phyloP scores from a whole-genome alignment of 164 flowering plant genomes.

The Warburgia ugandensis region DNA sequence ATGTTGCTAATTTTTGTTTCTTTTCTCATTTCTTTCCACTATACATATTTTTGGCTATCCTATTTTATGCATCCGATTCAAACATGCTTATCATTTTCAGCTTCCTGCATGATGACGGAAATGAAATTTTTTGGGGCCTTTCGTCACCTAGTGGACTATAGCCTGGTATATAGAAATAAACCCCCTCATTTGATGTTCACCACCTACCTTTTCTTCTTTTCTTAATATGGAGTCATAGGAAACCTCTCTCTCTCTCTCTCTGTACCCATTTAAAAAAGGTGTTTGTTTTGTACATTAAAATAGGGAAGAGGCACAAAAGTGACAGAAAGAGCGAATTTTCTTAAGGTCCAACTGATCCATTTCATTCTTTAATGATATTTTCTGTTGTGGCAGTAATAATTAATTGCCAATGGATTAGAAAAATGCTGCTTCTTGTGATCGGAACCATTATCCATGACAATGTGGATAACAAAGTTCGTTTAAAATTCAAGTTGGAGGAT shows the following conservation, averaged over 20 bases:
- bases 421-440: background rate
- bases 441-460: background rate
- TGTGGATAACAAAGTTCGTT: background rate
- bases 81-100: background rate
- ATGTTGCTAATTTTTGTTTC: background rate
- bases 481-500: too few species aligned
- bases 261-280: too few species aligned
- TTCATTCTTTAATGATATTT: background rate
- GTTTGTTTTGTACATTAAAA: background rate
- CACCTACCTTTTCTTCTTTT: too few species aligned
- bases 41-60: background rate
- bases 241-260: too few species aligned
- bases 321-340: constrained; percentile 4
- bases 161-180: too few species aligned
- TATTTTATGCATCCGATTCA: background rate
- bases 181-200: too few species aligned
- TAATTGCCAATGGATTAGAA: background rate
- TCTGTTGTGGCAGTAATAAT: background rate
- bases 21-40: background rate
- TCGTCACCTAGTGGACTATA: constrained; percentile 3
- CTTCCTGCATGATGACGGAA: background rate
- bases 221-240: background rate
- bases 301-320: constrained; percentile 4
- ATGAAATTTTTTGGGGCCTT: constrained; percentile 1
- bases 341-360: background rate